These are phyloP conservation scores for Geotrichum carabidarum DNA, from an alignment of 1,139 yeast species.

Conservation along the genomic window DNA sequence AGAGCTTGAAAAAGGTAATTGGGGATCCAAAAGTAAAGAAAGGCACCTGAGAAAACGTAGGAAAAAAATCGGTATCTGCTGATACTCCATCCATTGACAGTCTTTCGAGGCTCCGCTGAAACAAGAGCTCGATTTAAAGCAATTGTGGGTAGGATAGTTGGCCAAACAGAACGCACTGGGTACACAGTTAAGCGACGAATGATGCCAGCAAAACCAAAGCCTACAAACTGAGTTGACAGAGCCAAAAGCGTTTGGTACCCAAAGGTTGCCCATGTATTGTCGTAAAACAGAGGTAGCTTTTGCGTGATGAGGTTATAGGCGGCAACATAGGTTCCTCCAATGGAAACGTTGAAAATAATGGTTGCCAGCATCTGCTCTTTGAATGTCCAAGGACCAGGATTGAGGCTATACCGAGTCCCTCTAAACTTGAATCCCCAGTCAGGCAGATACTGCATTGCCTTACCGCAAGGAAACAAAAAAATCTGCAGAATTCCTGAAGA, in stretches of 20 bases:
- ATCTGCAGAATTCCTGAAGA: slow-evolving; percentile 49
- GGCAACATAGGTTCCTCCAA: slow-evolving; percentile 34
- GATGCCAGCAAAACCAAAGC: slow-evolving; percentile 53
- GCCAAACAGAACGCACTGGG: slow-evolving; percentile 50
- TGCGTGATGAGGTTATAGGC: slow-evolving; percentile 41
- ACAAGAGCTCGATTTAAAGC: slow-evolving; percentile 18
- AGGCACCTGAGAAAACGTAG: slow-evolving; percentile 39
- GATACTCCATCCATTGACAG: slow-evolving; percentile 45
- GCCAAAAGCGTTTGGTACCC: slow-evolving; percentile 45
- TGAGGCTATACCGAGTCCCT: slow-evolving; percentile 41
- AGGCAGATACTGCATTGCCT: slow-evolving; percentile 41
- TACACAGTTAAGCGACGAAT: slow-evolving; percentile 49
- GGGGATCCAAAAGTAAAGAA: slow-evolving; percentile 55
- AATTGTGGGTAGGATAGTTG: slow-evolving; percentile 42
- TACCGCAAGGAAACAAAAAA: slow-evolving; percentile 53
- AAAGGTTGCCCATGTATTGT: slow-evolving; percentile 39
- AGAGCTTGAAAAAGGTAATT: slow-evolving; percentile 47
- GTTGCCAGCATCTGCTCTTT: slow-evolving; percentile 67
- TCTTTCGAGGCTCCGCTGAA: slow-evolving; percentile 17
- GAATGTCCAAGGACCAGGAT: slow-evolving; percentile 60
- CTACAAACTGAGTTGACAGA: slow-evolving; percentile 46
- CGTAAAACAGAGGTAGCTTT: slow-evolving; percentile 37
- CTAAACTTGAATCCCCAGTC: slow-evolving; percentile 43
- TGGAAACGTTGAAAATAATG: slow-evolving; percentile 24
- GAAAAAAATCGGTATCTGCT: slow-evolving; percentile 46